phyloP scores from a whole-genome alignment of 2,329 filamentous ascomycete species.

The Colletotrichum shisoi region DNA sequence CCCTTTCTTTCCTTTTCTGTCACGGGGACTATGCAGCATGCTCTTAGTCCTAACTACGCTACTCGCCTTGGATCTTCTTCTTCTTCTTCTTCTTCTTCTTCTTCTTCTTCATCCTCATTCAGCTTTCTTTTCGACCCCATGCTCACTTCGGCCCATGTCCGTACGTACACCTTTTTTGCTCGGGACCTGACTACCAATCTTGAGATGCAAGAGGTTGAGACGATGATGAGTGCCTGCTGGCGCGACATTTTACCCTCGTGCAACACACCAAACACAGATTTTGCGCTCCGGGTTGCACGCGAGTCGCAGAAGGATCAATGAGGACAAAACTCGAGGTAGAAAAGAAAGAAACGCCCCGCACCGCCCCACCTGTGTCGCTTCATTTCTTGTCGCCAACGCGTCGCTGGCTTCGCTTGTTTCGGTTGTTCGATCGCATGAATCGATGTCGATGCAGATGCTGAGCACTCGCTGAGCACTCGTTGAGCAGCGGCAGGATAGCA shows the following conservation, averaged over 20 bases:
- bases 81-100: conserved; percentile 9
- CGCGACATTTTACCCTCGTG: neutral
- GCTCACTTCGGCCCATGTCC: neutral
- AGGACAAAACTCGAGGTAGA: conserved; percentile 4
- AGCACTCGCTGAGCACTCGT: conserved; percentile 2
- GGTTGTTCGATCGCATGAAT: neutral
- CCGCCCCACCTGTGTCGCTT: neutral
- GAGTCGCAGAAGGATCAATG: conserved; percentile 1
- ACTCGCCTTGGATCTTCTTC: neutral
- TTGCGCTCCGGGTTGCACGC: neutral
- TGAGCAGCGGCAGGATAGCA: neutral
- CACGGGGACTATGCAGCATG: neutral
- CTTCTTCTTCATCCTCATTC: conserved; percentile 5
- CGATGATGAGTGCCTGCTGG: neutral
- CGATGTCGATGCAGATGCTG: neutral
- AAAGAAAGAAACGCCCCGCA: conserved; percentile 22
- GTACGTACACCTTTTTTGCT: neutral
- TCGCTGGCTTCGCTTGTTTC: neutral
- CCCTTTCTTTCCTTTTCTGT: conserved; percentile 15
- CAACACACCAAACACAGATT: conserved; percentile 7
- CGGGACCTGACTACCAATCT: neutral
- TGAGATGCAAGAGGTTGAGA: conserved; percentile 10
- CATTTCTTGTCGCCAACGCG: neutral
- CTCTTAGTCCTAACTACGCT: no score
- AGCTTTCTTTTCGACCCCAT: neutral